Conservation (phyloP, 345 rosid species). For the Lenwebbia sp. region DNA sequence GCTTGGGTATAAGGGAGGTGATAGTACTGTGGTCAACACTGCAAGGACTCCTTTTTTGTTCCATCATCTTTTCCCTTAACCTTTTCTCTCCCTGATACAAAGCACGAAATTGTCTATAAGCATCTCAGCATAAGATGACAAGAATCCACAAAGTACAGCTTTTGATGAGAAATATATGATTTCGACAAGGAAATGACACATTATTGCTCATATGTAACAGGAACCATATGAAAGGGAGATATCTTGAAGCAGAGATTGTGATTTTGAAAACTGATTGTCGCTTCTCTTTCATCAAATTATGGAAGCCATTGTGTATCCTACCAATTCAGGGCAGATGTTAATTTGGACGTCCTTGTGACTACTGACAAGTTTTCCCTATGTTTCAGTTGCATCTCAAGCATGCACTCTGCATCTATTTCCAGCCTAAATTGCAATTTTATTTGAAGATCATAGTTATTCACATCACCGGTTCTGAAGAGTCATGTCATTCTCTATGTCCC, state of each 20-base stretch:
- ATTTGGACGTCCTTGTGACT: neutral
- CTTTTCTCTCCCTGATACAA: constrained; percentile 26
- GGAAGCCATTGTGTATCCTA: neutral
- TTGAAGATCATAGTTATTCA: neutral
- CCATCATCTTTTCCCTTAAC: constrained; percentile 54
- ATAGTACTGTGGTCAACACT: constrained; percentile 48
- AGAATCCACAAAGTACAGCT: neutral
- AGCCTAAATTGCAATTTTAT: neutral
- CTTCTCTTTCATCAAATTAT: neutral
- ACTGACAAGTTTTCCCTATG: neutral
- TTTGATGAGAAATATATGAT: neutral
- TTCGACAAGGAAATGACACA: neutral
- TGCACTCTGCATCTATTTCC: neutral
- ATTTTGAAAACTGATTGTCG: neutral
- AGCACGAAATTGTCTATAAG: neutral
- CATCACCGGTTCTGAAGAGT: neutral
- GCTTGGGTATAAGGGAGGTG: constrained; percentile 49
- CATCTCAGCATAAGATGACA: neutral
- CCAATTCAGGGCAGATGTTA: neutral
- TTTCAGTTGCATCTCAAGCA: neutral
- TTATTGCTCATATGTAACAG: neutral
- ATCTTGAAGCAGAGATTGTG: neutral
- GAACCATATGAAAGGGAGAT: neutral
- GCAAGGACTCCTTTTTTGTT: constrained; percentile 65
- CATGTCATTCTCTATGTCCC: neutral